phyloP scores from a whole-genome alignment of 2,329 filamentous ascomycete species.

The Colletotrichum sp. region DNA sequence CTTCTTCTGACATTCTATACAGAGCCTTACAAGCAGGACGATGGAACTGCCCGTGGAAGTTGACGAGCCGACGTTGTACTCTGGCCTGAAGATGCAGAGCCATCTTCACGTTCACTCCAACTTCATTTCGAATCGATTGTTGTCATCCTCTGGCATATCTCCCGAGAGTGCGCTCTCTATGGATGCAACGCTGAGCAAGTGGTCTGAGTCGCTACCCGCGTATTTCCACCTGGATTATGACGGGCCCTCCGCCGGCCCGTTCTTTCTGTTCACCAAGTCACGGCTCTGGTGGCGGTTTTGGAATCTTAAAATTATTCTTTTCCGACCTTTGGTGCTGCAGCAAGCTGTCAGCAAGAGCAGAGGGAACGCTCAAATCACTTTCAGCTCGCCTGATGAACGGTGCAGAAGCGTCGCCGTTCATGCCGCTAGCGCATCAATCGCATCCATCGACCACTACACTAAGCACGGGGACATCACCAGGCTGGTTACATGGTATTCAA shows the following conservation, averaged over 20 bases:
- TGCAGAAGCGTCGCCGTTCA: conserved; percentile 27
- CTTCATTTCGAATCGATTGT: conserved; percentile 32
- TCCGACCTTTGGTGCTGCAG: conserved; percentile 30
- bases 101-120: conserved; percentile 34
- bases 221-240: conserved; percentile 26
- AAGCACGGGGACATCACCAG: conserved; percentile 22
- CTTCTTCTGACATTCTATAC: background rate
- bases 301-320: conserved; percentile 34
- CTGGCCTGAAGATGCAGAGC: conserved; percentile 30
- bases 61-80: conserved; percentile 28
- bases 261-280: conserved; percentile 27
- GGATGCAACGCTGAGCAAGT: conserved; percentile 26
- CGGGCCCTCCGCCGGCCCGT: conserved; percentile 18
- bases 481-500: conserved; percentile 34
- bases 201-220: conserved; percentile 28
- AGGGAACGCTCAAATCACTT: background rate
- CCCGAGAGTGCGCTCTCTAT: conserved; percentile 28
- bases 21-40: conserved; percentile 28
- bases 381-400: conserved; percentile 23
- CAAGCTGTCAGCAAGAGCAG: conserved; percentile 25
- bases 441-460: conserved; percentile 28
- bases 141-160: conserved; percentile 27
- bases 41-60: conserved; percentile 25
- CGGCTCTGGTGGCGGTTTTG: conserved; percentile 36
- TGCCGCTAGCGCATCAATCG: conserved; percentile 30